Conservation (phyloP, 169 alveolate genomes). For the Plasmodium ovale region DNA sequence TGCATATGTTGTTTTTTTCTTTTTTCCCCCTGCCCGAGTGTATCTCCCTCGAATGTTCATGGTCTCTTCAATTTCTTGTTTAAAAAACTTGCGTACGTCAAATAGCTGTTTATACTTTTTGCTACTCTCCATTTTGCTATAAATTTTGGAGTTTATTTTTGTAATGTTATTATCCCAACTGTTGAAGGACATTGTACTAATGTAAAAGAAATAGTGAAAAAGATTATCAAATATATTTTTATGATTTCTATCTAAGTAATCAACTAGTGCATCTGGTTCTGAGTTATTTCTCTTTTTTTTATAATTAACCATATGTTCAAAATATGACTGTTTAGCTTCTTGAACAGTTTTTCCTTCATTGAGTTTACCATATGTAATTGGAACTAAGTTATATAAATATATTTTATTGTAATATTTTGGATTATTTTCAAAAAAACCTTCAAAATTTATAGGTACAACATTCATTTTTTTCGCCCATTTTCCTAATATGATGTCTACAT, state of each 20-base stretch:
- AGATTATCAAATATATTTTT: conserved; percentile 38
- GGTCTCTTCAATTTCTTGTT: conserved; percentile 6
- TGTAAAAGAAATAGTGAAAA: conserved; percentile 55
- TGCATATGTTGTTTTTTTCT: not conserved
- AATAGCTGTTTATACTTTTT: conserved; percentile 32
- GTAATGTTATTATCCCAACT: not conserved
- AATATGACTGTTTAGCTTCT: conserved; percentile 41
- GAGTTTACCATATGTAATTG: conserved; percentile 43
- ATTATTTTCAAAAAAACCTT: conserved; percentile 62
- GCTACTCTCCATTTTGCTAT: conserved; percentile 30
- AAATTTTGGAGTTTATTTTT: conserved; percentile 27
- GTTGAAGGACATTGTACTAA: not conserved
- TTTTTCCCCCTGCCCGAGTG: not conserved
- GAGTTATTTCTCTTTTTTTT: not conserved
- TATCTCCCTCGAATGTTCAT: conserved; percentile 1
- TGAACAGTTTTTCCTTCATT: conserved; percentile 35
- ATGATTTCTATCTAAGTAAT: conserved; percentile 59
- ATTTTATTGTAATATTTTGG: conserved; percentile 27
- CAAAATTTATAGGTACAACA: conserved; percentile 54
- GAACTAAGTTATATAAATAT: conserved; percentile 30
- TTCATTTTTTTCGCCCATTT: conserved; percentile 42
- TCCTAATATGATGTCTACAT: conserved; percentile 25
- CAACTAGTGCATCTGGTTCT: conserved; percentile 9
- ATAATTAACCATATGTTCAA: conserved; percentile 32
- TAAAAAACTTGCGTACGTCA: conserved; percentile 28